These are phyloP conservation scores for Proliferodiscus dingleyae DNA, from an alignment of 2,329 filamentous ascomycete genomes.

Conservation along the genomic window DNA sequence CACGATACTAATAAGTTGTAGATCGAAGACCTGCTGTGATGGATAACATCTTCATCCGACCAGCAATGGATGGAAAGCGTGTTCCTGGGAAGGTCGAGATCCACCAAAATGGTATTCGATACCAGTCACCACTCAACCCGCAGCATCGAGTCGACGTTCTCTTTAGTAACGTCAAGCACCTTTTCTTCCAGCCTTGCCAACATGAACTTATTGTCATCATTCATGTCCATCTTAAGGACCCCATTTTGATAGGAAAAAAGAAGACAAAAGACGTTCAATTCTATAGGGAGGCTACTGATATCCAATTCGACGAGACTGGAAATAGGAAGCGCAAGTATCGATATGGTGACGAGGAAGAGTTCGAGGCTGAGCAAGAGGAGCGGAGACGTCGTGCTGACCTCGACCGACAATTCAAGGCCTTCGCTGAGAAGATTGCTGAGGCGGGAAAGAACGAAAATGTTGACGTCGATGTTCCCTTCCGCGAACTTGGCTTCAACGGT, in stretches of 20 bases:
- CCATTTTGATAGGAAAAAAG: conserved; percentile 95
- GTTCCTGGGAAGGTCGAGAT: conserved; percentile 95
- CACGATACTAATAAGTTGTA: conserved; percentile 43
- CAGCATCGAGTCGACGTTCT: conserved; percentile 87
- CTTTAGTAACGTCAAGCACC: conserved; percentile 96
- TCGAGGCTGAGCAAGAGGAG: conserved; percentile 97
- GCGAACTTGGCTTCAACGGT: conserved; percentile 93
- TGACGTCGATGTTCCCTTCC: conserved; percentile 93
- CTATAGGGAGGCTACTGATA: conserved; percentile 95
- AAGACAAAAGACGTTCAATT: conserved; percentile 99
- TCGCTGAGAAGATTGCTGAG: conserved; percentile 96
- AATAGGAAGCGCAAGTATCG: conserved; percentile 97
- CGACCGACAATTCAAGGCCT: conserved; percentile 91
- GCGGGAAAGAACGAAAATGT: conserved; percentile 86
- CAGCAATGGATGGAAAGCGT: conserved; percentile 93
- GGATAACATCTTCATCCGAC: conserved; percentile 92
- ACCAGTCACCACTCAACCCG: conserved; percentile 74
- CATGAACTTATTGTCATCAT: conserved; percentile 97
- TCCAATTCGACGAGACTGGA: conserved; percentile 97
- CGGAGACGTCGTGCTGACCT: conserved; percentile 84
- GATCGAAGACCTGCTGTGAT: conserved; percentile 85
- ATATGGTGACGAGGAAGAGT: conserved; percentile 97
- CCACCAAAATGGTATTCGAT: conserved; percentile 97
- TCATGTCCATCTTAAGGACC: conserved; percentile 95
- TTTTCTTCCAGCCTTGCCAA: conserved; percentile 97